Evolutionary conservation across 345 rosid genomes (phyloP), one percentile per base, ranked within the genome.

Genomic region (Euphorbia lathyris): DNA sequence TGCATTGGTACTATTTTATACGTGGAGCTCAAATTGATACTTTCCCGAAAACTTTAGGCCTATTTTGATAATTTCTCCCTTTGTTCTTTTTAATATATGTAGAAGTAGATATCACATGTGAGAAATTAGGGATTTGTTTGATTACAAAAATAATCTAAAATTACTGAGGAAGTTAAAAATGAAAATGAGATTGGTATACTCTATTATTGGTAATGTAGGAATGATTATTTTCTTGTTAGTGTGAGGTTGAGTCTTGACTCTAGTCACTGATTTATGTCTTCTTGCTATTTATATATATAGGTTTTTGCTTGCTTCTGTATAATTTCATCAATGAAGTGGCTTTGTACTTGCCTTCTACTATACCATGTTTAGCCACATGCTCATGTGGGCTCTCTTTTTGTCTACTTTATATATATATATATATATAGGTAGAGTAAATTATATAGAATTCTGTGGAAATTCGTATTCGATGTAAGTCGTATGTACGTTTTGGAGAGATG

Each of bases 231-330:
- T 63, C 1, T 42, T 43, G 48, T 45, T 14, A 8, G 52, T 47
- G 38, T 65, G 68, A 65, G 68, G 56, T 34, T 65, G 14, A 45
- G 23, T 65, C 57, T 65, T 27, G 57, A 13, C 34, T 65, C 25
- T 48, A 47, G 68, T 26, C 16, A 29, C 25, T 17, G 5, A 17
- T 65, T 13, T 48, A 19, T 65, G 38, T 48, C 57, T 48, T 47
- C 16, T 45, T 47, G 36, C 32, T 25, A 43, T 51, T 17, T 14
- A 29, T 42, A 30, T 42, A 43, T 42, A 17, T 36, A 20, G 22
- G 23, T 51, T 27, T 64, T 64, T 45, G 55, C 53, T 45, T 64
- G 67, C 51, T 65, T 47, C 38, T 65, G 68, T 2, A 10, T 45
- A 65, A 43, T 45, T 45, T 47, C 23, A 27, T 14, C 45, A 8